Evolutionary conservation across 2,329 filamentous ascomycete genomes (phyloP).

Genomic region (Cordyceps farinosa): DNA sequence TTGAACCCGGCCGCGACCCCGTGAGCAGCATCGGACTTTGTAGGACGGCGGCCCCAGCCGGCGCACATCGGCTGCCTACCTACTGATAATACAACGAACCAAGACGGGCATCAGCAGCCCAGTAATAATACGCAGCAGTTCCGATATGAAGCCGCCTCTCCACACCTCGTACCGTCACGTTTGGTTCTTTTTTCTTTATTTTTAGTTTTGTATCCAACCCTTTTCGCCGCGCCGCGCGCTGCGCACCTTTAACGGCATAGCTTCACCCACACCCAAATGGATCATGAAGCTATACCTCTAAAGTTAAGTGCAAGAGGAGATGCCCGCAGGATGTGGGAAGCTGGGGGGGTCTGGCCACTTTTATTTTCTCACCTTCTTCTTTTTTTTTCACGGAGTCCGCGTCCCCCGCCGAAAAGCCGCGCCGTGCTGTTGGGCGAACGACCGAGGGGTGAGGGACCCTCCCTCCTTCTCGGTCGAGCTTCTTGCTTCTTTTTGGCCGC

Average conservation of each 20-base stretch:
- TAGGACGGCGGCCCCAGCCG: neutral
- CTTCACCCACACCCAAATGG: conserved; percentile 9
- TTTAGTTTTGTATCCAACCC: too few relatives aligned
- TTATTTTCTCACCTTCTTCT: neutral
- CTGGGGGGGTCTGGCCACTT: conserved; percentile 3
- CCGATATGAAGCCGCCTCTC: neutral
- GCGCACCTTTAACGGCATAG: conserved; percentile 20
- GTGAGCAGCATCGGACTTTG: neutral
- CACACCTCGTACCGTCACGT: neutral
- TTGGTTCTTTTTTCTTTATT: neutral
- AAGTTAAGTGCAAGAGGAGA: conserved; percentile 14
- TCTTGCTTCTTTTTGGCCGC: neutral
- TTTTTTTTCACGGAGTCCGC: conserved; percentile 5
- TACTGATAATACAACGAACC: neutral
- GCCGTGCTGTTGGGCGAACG: neutral
- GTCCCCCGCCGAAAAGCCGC: conserved; percentile 14
- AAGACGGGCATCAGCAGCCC: neutral
- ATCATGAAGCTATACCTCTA: conserved; percentile 17
- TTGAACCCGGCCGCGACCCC: neutral
- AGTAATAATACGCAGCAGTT: neutral
- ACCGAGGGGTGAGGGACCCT: neutral
- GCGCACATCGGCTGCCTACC: neutral
- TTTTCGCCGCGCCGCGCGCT: neutral
- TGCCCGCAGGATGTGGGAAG: neutral
- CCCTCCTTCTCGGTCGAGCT: conserved; percentile 4